Conservation (phyloP, 164 flowering plant species). For the Chloranthus sessilifolius region DNA sequence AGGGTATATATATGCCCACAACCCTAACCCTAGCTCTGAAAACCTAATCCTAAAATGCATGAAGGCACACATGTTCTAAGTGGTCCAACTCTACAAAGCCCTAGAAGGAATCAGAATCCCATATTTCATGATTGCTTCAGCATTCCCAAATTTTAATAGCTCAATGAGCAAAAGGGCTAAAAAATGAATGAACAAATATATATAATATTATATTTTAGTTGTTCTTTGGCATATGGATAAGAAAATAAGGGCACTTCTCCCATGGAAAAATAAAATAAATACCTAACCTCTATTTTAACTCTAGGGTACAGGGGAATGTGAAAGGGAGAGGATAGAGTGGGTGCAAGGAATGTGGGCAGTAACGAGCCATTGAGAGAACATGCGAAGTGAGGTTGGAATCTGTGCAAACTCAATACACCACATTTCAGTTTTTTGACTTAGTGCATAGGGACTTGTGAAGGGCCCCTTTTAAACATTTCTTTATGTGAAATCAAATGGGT, state of each 20-base stretch:
- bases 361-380: slow-evolving; percentile 34
- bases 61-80: slow-evolving; percentile 17
- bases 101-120: slow-evolving; percentile 40
- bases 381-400: slow-evolving; percentile 28
- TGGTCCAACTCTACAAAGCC: slow-evolving; percentile 32
- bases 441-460: slow-evolving; percentile 20
- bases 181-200: not conserved
- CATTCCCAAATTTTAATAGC: slow-evolving; percentile 26
- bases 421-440: slow-evolving; percentile 28
- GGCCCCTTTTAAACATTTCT: not conserved
- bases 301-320: slow-evolving; percentile 9
- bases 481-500: not conserved
- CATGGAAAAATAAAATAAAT: not conserved
- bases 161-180: slow-evolving; percentile 19
- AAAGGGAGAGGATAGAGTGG: slow-evolving; percentile 6
- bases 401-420: slow-evolving; percentile 18
- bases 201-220: not conserved
- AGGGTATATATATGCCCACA: slow-evolving; percentile 6
- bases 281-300: not conserved
- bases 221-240: not conserved
- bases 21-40: too few species aligned
- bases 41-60: too few species aligned
- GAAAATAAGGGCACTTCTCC: slow-evolving; percentile 2
- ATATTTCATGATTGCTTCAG: slow-evolving; percentile 39
- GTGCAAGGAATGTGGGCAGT: slow-evolving; percentile 33